These are phyloP conservation scores for Akanthomyces muscarius DNA, from an alignment of 2,329 filamentous ascomycete genomes.

Conservation along the genomic window DNA sequence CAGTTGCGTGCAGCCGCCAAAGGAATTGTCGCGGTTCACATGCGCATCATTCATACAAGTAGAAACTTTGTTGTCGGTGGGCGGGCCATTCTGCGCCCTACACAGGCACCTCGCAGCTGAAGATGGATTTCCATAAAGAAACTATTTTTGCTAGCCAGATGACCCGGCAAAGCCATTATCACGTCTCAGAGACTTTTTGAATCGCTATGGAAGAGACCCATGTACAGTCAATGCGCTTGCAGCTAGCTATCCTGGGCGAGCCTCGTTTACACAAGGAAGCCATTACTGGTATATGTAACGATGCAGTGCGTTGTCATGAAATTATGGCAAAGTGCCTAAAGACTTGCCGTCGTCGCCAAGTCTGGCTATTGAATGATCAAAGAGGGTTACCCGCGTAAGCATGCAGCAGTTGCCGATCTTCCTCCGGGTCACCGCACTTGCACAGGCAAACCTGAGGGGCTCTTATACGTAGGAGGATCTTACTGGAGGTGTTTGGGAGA, in stretches of 20 bases:
- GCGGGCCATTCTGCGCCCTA: background rate
- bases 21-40: background rate
- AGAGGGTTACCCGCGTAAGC: too few species aligned
- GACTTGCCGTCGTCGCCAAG: background rate
- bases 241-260: background rate
- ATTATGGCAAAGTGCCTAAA: background rate
- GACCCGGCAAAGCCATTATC: background rate
- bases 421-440: background rate
- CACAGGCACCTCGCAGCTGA: background rate
- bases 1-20: background rate
- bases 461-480: background rate
- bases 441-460: background rate
- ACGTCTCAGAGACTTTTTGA: background rate
- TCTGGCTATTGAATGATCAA: background rate
- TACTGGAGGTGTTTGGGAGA: background rate
- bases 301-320: background rate
- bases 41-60: background rate
- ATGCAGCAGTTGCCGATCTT: conserved; percentile 2
- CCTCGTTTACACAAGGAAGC: background rate
- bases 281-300: background rate
- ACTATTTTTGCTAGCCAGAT: too few species aligned
- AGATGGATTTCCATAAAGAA: background rate
- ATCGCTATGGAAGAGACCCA: background rate
- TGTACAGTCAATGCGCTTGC: background rate
- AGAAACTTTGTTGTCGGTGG: background rate